These are phyloP conservation scores for Cryptococcus sp. DNA, from an alignment of 1,284 basidiomycete genomes.

Conservation along the genomic window DNA sequence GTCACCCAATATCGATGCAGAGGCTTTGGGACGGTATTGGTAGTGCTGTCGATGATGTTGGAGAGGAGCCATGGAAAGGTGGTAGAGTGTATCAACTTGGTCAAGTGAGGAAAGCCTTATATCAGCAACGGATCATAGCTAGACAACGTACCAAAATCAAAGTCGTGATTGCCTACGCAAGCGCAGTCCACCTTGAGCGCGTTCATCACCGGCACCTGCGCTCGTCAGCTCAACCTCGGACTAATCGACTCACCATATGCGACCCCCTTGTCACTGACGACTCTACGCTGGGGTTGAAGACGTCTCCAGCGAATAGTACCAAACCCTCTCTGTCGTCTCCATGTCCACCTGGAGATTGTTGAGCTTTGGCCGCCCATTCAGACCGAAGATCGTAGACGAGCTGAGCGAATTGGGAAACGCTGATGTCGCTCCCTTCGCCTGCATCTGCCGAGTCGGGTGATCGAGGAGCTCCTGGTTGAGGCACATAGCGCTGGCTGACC, in stretches of 20 bases:
- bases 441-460: not conserved
- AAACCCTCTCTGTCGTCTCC: constrained; percentile 58
- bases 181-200: constrained; percentile 41
- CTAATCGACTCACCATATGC: constrained; percentile 64
- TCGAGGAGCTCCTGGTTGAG: constrained; percentile 31
- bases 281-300: constrained; percentile 79
- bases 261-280: constrained; percentile 82
- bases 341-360: constrained; percentile 44
- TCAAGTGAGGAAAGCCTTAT: constrained; percentile 67
- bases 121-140: not conserved
- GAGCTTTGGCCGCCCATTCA: constrained; percentile 21
- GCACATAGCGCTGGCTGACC: constrained; percentile 53
- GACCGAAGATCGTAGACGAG: constrained; percentile 36
- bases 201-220: constrained; percentile 71
- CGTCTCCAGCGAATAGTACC: constrained; percentile 79
- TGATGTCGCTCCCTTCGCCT: constrained; percentile 20
- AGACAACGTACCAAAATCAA: constrained; percentile 58
- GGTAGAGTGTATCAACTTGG: constrained; percentile 63
- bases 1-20: constrained; percentile 59
- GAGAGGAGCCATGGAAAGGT: constrained; percentile 67
- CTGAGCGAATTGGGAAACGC: constrained; percentile 49
- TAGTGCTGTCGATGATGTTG: constrained; percentile 64
- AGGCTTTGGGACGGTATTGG: constrained; percentile 55
- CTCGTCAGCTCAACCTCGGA: not conserved
- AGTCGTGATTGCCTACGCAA: constrained; percentile 68